These are phyloP conservation scores for Penicillium ochrochloron DNA, from an alignment of 495 filamentous ascomycete species.

Conservation along the genomic window DNA sequence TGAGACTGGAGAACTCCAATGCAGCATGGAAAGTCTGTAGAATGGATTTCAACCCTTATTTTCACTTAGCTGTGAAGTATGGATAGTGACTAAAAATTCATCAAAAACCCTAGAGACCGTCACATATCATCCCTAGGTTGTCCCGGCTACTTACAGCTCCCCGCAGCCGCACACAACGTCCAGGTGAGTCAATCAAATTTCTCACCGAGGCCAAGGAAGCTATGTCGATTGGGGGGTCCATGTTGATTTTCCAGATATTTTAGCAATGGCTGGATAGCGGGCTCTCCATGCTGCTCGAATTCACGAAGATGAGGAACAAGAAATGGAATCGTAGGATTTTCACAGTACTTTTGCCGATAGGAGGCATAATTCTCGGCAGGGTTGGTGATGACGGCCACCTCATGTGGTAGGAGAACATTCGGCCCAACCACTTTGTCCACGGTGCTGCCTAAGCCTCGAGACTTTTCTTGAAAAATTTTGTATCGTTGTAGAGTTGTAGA, in stretches of 20 bases:
- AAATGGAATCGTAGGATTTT: slow-evolving; percentile 44
- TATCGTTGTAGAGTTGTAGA: slow-evolving; percentile 32
- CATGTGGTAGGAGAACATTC: slow-evolving; percentile 31
- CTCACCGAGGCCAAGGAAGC: slow-evolving; percentile 8
- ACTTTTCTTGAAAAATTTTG: slow-evolving; percentile 29
- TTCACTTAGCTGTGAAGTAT: too few relatives aligned
- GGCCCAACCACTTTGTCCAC: slow-evolving; percentile 25
- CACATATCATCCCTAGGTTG: too few relatives aligned
- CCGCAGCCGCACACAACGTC: too few relatives aligned
- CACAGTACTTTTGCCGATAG: slow-evolving; percentile 43
- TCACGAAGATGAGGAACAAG: slow-evolving; percentile 47
- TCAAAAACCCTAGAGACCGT: too few relatives aligned
- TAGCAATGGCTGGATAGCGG: slow-evolving; percentile 37
- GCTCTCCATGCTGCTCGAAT: slow-evolving; percentile 37
- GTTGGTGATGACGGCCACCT: slow-evolving; percentile 31
- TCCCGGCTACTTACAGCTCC: too few relatives aligned
- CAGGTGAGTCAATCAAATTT: not conserved
- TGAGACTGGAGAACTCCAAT: too few relatives aligned
- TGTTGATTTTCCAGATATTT: slow-evolving; percentile 27
- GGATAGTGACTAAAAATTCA: too few relatives aligned
- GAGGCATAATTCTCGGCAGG: slow-evolving; percentile 39
- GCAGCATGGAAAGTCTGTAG: too few relatives aligned
- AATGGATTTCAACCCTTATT: too few relatives aligned
- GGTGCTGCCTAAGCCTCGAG: slow-evolving; percentile 19
- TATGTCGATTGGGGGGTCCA: not conserved